Conservation (phyloP, 2,329 filamentous ascomycete genomes). For the Colletotrichum scovillei region DNA sequence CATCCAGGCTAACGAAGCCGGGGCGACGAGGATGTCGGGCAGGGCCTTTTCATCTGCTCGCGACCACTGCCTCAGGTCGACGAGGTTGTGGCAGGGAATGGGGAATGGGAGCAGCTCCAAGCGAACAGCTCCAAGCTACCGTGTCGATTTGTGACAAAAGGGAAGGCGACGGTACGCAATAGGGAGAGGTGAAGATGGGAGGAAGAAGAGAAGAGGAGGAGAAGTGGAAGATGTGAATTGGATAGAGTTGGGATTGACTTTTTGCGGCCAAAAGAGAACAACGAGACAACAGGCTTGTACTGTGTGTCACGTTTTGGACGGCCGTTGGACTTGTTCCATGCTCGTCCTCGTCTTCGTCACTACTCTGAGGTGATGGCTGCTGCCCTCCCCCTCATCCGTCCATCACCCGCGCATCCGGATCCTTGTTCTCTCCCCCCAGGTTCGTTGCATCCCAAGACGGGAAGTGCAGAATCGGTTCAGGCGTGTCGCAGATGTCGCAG, state of each 20-base stretch:
- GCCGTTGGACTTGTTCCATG: background rate
- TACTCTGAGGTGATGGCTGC: conserved; percentile 7
- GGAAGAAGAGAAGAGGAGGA: conserved; percentile 4
- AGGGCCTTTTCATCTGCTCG: conserved; percentile 25
- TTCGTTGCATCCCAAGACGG: conserved; percentile 17
- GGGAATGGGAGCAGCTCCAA: too few species aligned
- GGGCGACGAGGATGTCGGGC: conserved; percentile 18
- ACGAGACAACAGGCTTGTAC: conserved; percentile 5
- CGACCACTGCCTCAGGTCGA: conserved; percentile 16
- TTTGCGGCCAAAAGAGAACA: conserved; percentile 23
- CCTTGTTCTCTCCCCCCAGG: conserved; percentile 22
- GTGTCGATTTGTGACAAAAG: background rate
- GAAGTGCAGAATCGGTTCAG: conserved; percentile 32
- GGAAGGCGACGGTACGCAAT: background rate
- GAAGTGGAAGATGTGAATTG: background rate
- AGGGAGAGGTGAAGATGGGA: background rate
- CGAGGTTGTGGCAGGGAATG: background rate
- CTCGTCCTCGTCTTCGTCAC: conserved; percentile 2
- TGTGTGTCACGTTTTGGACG: conserved; percentile 26
- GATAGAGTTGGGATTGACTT: conserved; percentile 32
- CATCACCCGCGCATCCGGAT: conserved; percentile 25
- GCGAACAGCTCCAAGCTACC: background rate
- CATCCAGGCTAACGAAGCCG: conserved; percentile 29
- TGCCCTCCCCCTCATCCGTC: background rate
- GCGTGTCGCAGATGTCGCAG: conserved; percentile 34